A percentile compares a stretch with the other conserved stretches of the same genome.
phyloP scores from a whole-genome alignment of 345 rosid species.

The Salix suchowensis region DNA sequence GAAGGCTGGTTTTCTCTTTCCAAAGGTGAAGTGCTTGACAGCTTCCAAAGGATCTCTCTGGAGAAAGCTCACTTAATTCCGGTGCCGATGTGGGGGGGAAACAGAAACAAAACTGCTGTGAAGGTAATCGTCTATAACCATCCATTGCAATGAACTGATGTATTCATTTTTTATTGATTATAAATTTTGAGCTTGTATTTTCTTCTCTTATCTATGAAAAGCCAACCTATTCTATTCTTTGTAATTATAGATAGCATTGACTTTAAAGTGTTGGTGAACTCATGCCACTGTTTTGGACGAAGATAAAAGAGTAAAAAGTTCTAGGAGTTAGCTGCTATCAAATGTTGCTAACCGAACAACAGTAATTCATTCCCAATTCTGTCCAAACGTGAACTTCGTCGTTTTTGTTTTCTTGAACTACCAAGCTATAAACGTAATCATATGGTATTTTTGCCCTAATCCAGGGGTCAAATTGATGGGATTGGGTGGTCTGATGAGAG shows the following conservation, averaged over 20 bases:
- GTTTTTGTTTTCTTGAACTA: background rate
- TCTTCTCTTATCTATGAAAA: background rate
- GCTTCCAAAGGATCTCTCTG: conserved; percentile 67
- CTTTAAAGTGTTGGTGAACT: too few species aligned
- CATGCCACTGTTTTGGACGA: too few species aligned
- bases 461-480: background rate
- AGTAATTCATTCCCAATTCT: background rate
- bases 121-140: background rate
- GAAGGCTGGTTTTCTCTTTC: conserved; percentile 78
- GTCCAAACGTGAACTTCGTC: background rate
- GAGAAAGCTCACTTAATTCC: conserved; percentile 38
- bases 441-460: background rate
- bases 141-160: background rate
- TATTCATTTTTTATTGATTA: background rate
- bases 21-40: conserved; percentile 72
- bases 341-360: too few species aligned
- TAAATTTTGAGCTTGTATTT: background rate
- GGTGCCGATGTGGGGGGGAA: background rate
- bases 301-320: too few species aligned
- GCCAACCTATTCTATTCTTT: background rate
- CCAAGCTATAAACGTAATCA: background rate
- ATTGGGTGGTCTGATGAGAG: background rate
- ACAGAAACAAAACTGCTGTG: background rate
- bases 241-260: too few species aligned
- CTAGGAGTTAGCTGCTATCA: too few species aligned